Evolutionary conservation across 768 basidiomycete species (phyloP), one percentile per base, ranked within the genome.

Genomic region (Guyanaporus albipodus): DNA sequence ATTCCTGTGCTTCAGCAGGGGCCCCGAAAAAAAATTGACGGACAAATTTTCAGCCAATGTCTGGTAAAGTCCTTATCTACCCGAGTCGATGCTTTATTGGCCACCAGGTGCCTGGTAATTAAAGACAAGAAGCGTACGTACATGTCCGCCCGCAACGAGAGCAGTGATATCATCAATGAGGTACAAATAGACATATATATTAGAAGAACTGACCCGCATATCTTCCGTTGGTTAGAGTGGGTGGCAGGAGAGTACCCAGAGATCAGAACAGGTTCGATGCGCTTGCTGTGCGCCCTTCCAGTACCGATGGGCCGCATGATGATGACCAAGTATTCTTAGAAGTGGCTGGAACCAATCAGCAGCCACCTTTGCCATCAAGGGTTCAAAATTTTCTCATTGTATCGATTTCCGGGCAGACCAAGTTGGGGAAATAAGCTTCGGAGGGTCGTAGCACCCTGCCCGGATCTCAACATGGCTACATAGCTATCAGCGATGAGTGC

Each of bases 51-150:
- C 34, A 22, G 12, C 57, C 53, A 53, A 55, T 59, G 42, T 18
- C 21, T 22, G 38, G 3, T 38, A 29, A 44, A 6, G 33, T 46
- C 22, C 54, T 57, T 62, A 62, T 63, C 62, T 57, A 22, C 4
- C 14, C 6, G 39, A 22, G n/a, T 10, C 21, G 19, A 27, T 7
- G 7, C 31, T 40, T 41, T 56, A 37, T 55, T 48, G 26, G 22
- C 5, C 35, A 32, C 35, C 4, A 27, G 19, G 32, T n/a, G 17
- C 22, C 6, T 22, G 6, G 15, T 41, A 9, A 31, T 35, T 35
- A 14, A 18, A 44, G 26, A 22, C 4, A 8, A 21, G 22, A 47
- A 26, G 47, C 10, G 8, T 38, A 44, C 49, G 41, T 42, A 40
- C n/a, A 9, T 18, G 18, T 38, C 26, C 24, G 10, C 42, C 37